These are phyloP conservation scores for Xerocomellus chrysenteron DNA, from an alignment of 768 basidiomycete species.

Conservation along the genomic window DNA sequence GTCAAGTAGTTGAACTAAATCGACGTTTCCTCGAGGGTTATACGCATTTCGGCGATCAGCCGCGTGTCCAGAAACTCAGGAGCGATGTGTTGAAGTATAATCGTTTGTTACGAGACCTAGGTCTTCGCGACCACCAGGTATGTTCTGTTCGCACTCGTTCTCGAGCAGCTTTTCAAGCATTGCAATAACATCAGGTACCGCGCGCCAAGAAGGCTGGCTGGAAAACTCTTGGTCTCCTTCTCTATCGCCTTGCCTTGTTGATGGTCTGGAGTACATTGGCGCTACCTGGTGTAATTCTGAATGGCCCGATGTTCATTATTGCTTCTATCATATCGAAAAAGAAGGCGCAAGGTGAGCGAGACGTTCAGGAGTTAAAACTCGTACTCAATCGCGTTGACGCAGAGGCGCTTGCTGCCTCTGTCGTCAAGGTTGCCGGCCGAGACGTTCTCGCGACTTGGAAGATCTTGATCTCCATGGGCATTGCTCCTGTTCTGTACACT, in stretches of 20 bases:
- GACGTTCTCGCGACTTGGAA: conserved; percentile 99
- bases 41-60: conserved; percentile 88
- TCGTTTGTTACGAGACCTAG: conserved; percentile 81
- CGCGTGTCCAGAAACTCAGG: conserved; percentile 78
- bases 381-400: background rate
- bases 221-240: conserved; percentile 82
- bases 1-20: conserved; percentile 95
- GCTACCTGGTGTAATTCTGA: conserved; percentile 86
- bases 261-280: conserved; percentile 80
- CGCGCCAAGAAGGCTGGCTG: conserved; percentile 80
- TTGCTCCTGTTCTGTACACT: conserved; percentile 82
- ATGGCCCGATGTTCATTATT: conserved; percentile 89
- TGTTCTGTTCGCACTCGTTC: conserved; percentile 8
- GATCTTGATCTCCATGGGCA: conserved; percentile 88
- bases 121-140: conserved; percentile 92
- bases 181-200: conserved; percentile 58
- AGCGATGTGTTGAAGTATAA: conserved; percentile 87
- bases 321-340: conserved; percentile 84
- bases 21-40: conserved; percentile 93
- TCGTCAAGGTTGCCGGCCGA: conserved; percentile 92
- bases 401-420: conserved; percentile 96
- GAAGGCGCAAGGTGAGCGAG: conserved; percentile 77
- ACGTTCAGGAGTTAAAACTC: background rate
- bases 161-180: background rate
- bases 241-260: conserved; percentile 79